Base-by-base conservation (phyloP, 2,329 filamentous ascomycete genomes). In the Elsinoe fawcettii region DNA sequence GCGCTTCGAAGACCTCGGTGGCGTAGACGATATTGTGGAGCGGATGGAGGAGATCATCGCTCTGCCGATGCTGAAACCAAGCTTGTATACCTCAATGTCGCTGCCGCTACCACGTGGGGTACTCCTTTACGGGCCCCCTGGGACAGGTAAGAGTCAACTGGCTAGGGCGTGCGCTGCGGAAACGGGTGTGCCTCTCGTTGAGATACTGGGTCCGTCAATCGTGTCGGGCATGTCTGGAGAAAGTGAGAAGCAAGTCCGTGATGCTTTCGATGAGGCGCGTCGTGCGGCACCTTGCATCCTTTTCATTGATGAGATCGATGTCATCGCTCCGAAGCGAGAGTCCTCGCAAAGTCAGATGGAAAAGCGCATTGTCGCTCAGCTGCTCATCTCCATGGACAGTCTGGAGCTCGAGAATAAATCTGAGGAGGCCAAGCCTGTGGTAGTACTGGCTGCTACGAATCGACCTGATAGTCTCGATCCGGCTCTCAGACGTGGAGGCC, bases 231-330 rank as follows among this genome's bases (percentile, higher is more conserved):
- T 92, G 84, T 93, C 88, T 32, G 89, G 89, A 64, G 90, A 93
- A 67, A 92, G 88, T 0, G 89, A 95, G 70, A 91, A 91, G 74
- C 89, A 90, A 60, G 82, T 95, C 25, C 79, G 89, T 34, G 88
- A 92, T 62, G 79, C 90, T 49, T 95, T 95, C 60, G 91, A 97
- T 11, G 88, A 93, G 66, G 93, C 93, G 0, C 89, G 88, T 68
- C 81, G 83, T 57, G 79, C 91, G 36, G 91, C 92, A 0, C 93
- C 93, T 0, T 95, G 90, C 66, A 77, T 99, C 4, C 80, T 99
- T 3, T 95, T 96, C 66, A 87, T 97, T 58, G 90, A 96, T 63
- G 87, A 96, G 64, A 88, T 97, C 55, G 91, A 99, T 70, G 86
- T 87, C 3, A 93, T 97, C 65, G 88, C 90, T 51, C 88, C 88